phyloP scores from a whole-genome alignment of 805 yeast genomes.

The Teunomyces aglyptinius region DNA sequence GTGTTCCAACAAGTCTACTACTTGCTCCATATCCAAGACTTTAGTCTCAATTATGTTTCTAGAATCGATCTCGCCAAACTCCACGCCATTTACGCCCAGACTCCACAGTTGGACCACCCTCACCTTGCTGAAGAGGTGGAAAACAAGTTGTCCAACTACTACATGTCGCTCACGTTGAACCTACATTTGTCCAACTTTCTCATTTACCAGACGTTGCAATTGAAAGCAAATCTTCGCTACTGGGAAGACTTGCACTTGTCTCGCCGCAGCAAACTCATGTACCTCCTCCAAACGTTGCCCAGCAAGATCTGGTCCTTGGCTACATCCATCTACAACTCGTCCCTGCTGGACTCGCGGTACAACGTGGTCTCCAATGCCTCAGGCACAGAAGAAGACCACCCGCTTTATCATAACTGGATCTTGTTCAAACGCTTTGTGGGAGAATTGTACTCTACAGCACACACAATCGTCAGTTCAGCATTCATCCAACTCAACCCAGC shows the following conservation, averaged over 20 bases:
- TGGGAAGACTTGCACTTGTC: conserved; percentile 33
- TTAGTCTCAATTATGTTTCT: conserved; percentile 8
- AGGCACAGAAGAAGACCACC: conserved; percentile 17
- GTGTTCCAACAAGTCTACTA: conserved; percentile 23
- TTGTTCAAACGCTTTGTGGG: conserved; percentile 8
- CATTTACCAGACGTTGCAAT: conserved; percentile 32
- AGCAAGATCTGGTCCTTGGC: conserved; percentile 18
- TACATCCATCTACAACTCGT: conserved; percentile 7
- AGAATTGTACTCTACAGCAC: conserved; percentile 7
- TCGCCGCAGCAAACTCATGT: conserved; percentile 23
- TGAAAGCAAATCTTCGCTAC: conserved; percentile 33
- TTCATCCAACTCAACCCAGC: conserved; percentile 16
- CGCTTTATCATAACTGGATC: conserved; percentile 11
- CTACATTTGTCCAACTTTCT: conserved; percentile 31
- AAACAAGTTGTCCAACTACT: conserved; percentile 20
- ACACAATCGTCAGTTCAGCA: conserved; percentile 5
- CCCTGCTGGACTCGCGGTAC: conserved; percentile 4
- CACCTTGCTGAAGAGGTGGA: not conserved
- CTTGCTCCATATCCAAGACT: conserved; percentile 20
- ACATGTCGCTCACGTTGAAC: conserved; percentile 20
- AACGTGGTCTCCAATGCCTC: conserved; percentile 5
- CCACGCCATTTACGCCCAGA: not conserved
- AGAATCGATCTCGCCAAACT: conserved; percentile 7
- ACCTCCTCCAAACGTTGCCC: conserved; percentile 37
- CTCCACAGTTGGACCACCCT: not conserved